A percentile compares a stretch with the other conserved stretches of the same genome.
These are phyloP conservation scores for Phtheirospermum japonicum DNA, from an alignment of 257 asterid genomes.

Conservation along the genomic window DNA sequence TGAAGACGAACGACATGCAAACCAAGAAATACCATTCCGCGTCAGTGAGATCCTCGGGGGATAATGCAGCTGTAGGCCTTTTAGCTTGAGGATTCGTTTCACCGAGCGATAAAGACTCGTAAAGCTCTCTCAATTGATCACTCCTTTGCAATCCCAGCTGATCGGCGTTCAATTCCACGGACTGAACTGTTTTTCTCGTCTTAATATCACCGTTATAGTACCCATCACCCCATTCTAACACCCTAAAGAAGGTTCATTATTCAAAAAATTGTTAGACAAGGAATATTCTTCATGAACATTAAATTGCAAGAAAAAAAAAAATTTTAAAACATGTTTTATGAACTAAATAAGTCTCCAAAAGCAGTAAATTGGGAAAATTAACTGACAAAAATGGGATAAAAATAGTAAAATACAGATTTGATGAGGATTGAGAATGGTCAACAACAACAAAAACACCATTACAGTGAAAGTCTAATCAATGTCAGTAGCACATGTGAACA, in stretches of 20 bases:
- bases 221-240: constrained; percentile 83
- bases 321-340: too few species aligned
- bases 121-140: constrained; percentile 82
- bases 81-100: constrained; percentile 57
- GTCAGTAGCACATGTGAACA: constrained; percentile 27
- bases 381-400: too few species aligned
- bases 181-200: constrained; percentile 83
- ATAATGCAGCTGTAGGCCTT: constrained; percentile 79
- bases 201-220: constrained; percentile 95
- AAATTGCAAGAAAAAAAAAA: not conserved
- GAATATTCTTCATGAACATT: constrained; percentile 1
- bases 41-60: constrained; percentile 96
- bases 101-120: constrained; percentile 58
- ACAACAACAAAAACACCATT: constrained; percentile 6
- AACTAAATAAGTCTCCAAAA: too few species aligned
- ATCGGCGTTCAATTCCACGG: constrained; percentile 51
- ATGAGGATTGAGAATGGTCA: constrained; percentile 17
- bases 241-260: constrained; percentile 34
- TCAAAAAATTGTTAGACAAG: not conserved
- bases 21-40: constrained; percentile 96
- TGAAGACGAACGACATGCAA: constrained; percentile 90
- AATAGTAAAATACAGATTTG: constrained; percentile 3
- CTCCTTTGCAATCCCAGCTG: constrained; percentile 71
- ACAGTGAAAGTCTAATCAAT: constrained; percentile 23
- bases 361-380: too few species aligned